phyloP scores from a whole-genome alignment of 306 rosid genomes.

The Cucumis sativus region Cucumber_9930_V3 NC_026659.2:18321001-18321500 shows the following conservation, averaged over 20 bases:
- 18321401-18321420: constrained; percentile 36
- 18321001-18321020: constrained; percentile 41
- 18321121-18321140: constrained; percentile 39
- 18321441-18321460: constrained; percentile 29
- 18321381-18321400: constrained; percentile 36
- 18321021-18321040: constrained; percentile 56
- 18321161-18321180: constrained; percentile 34
- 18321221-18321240: constrained; percentile 57
- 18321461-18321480: constrained; percentile 39
- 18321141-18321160: constrained; percentile 38
- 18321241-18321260: constrained; percentile 35
- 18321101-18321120: constrained; percentile 44
- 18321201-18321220: constrained; percentile 35
- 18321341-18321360: constrained; percentile 22
- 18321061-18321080: constrained; percentile 33
- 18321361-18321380: constrained; percentile 52
- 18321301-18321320: constrained; percentile 31
- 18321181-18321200: constrained; percentile 58
- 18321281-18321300: constrained; percentile 25
- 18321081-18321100: constrained; percentile 34
- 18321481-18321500: constrained; percentile 44
- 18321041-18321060: constrained; percentile 42
- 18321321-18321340: constrained; percentile 46
- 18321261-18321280: constrained; percentile 30
- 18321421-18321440: constrained; percentile 51